phyloP scores from a whole-genome alignment of 2,329 filamentous ascomycete species.

The Camptophora hylomeconis region DNA sequence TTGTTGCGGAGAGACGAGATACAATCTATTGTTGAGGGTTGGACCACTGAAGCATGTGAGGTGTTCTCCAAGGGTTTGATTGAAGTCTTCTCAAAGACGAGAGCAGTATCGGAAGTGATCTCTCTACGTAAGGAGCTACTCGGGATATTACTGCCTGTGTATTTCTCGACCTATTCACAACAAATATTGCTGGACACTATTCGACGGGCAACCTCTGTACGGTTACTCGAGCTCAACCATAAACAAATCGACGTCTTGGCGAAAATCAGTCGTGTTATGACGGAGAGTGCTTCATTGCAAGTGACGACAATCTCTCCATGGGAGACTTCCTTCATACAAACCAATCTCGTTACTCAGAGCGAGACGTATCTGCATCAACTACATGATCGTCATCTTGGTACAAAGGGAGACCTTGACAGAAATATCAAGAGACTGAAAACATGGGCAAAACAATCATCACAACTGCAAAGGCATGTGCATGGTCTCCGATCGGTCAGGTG shows the following conservation, averaged over 20 bases:
- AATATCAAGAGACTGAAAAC: constrained; percentile 3
- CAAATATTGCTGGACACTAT: constrained; percentile 46
- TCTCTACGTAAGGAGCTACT: constrained; percentile 60
- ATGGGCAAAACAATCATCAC: constrained; percentile 10
- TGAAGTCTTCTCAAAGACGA: constrained; percentile 44
- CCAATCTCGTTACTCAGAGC: constrained; percentile 5
- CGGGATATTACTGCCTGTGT: constrained; percentile 60
- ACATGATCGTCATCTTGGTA: constrained; percentile 11
- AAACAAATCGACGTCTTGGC: constrained; percentile 6
- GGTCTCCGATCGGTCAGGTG: constrained; percentile 13
- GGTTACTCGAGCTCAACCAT: constrained; percentile 8
- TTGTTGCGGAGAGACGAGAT: constrained; percentile 52
- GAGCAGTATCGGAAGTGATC: constrained; percentile 56
- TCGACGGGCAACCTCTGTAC: constrained; percentile 54
- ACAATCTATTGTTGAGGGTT: constrained; percentile 47
- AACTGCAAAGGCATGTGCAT: no score
- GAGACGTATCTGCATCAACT: constrained; percentile 9
- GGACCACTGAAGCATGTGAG: constrained; percentile 49
- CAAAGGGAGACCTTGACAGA: constrained; percentile 5
- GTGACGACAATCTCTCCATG: constrained; percentile 1
- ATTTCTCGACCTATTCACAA: constrained; percentile 44
- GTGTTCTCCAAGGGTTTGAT: constrained; percentile 50
- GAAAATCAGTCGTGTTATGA: constrained; percentile 6
- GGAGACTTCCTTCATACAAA: constrained; percentile 11
- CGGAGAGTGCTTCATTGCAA: not conserved